A percentile compares a stretch with the other conserved stretches of the same genome.
Evolutionary conservation across 23 red algal genomes (phyloP).

Genomic region (Gracilariopsis chorda): DNA sequence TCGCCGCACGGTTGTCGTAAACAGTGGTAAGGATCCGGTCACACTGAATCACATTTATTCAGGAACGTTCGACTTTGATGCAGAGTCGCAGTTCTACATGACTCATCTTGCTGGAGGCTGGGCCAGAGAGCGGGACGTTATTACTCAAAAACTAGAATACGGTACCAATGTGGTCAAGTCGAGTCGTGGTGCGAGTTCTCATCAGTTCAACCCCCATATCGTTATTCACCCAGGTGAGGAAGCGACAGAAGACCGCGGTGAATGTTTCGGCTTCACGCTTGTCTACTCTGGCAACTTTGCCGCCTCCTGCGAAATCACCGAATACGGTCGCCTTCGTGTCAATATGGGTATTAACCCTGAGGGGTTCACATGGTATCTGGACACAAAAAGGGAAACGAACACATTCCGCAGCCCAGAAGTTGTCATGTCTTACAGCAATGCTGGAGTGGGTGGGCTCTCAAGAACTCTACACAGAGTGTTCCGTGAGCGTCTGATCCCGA

Average conservation of each 20-base stretch:
- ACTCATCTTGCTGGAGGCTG: constrained; percentile 94
- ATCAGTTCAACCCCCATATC: constrained; percentile 95
- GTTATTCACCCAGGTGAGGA: constrained; percentile 67
- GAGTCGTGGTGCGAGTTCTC: constrained; percentile 80
- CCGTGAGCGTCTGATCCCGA: constrained; percentile 84
- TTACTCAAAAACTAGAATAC: constrained; percentile 71
- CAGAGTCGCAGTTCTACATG: constrained; percentile 83
- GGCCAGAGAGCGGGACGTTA: constrained; percentile 88
- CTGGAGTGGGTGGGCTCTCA: constrained; percentile 72
- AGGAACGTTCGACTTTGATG: constrained; percentile 94
- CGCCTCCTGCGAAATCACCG: constrained; percentile 78
- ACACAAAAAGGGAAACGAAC: constrained; percentile 36
- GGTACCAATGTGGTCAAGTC: constrained; percentile 81
- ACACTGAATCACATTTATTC: constrained; percentile 71
- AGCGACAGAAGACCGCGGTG: constrained; percentile 72
- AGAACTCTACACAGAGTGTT: constrained; percentile 78
- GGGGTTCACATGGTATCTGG: constrained; percentile 88
- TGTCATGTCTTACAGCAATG: constrained; percentile 77
- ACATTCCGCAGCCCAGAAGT: constrained; percentile 86
- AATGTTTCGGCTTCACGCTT: constrained; percentile 65
- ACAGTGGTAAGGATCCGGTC: constrained; percentile 59
- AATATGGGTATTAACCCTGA: constrained; percentile 96
- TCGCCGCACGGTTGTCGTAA: constrained; percentile 71
- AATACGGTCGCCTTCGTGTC: constrained; percentile 82
- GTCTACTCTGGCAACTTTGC: constrained; percentile 98